Evolutionary conservation across 2,329 filamentous ascomycete species (phyloP), one percentile per base, ranked within the genome.

Genomic region (Byssothecium circinans): DNA sequence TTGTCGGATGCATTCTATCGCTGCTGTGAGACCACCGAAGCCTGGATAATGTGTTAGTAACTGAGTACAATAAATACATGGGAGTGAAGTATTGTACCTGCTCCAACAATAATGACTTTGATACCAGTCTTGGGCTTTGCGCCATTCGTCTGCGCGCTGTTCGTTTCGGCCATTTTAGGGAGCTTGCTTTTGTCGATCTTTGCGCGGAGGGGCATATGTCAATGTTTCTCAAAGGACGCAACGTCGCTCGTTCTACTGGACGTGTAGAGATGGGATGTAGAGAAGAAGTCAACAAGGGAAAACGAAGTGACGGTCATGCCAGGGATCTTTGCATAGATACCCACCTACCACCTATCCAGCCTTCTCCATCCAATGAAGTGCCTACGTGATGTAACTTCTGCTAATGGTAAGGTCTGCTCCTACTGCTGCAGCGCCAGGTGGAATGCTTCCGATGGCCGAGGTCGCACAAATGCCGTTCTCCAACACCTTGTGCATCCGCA

Each of bases 1-100:
- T 53, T 85, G 80, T 14, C 81, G 77, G 51, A 80, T 76, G 58
- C 81, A 84, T 67, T 86, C 83, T 51, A 86, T 82, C 34, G 82
- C 82, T 15, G 82, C 80, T 6, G 81, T 81, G 22, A 85, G 73
- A 14, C 83, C 83, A 30, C 81, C 83, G 49, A 85, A 85, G 17
- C 82, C 83, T 69, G 74, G 12, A 43, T 8, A 6, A 6, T 8
- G 10, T 32, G 33, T 52, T 19, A 54, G 42, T 20, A 46, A 32
- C n/a, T n/a, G n/a, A n/a, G n/a, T n/a, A 25, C 35, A 38, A 8
- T 41, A 50, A 37, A 45, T 53, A 49, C 49, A 23, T 17, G 30
- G 25, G 8, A 22, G 14, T 11, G 37, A 46, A 41, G 15, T 25
- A 43, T 50, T 59, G 22, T 72, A 76, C 74, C 65, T 51, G 66